Evolutionary conservation across 2,329 filamentous ascomycete species (phyloP).

Genomic region (Aspergillus udagawae): DNA sequence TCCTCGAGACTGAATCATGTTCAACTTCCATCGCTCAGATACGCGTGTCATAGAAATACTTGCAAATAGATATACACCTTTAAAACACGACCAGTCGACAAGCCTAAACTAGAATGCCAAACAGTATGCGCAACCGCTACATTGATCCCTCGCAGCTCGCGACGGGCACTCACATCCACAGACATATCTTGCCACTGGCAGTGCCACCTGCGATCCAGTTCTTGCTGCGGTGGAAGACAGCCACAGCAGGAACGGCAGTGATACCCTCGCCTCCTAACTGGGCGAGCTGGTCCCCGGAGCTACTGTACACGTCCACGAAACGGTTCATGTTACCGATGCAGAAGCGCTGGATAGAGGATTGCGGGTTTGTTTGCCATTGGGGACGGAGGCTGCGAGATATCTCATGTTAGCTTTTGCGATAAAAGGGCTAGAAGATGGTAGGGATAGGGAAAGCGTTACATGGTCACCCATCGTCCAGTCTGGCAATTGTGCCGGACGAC

Average conservation of each 20-base stretch:
- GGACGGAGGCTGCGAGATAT: constrained; percentile 57
- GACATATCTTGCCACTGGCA: constrained; percentile 83
- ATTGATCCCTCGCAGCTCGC: background rate
- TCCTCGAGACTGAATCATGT: too few relatives aligned
- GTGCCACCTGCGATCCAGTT: constrained; percentile 94
- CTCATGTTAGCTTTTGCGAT: background rate
- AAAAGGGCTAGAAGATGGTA: background rate
- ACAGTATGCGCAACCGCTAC: background rate
- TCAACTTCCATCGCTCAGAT: background rate
- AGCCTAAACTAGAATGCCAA: background rate
- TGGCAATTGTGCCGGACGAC: constrained; percentile 87
- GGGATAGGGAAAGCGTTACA: constrained; percentile 46
- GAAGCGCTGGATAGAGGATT: constrained; percentile 78
- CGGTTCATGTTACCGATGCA: constrained; percentile 97
- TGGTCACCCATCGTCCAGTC: constrained; percentile 90
- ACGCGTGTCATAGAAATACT: background rate
- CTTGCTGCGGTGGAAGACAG: constrained; percentile 78
- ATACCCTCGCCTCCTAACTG: constrained; percentile 88
- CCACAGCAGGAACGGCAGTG: constrained; percentile 88
- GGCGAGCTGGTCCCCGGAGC: constrained; percentile 78
- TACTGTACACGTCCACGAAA: constrained; percentile 86
- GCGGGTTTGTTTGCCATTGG: constrained; percentile 82
- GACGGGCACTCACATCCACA: constrained; percentile 68
- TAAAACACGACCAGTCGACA: background rate
- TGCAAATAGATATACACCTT: background rate